Base-by-base conservation (phyloP, 2,329 filamentous ascomycete genomes). In the Lasiodiplodia citricola region DNA sequence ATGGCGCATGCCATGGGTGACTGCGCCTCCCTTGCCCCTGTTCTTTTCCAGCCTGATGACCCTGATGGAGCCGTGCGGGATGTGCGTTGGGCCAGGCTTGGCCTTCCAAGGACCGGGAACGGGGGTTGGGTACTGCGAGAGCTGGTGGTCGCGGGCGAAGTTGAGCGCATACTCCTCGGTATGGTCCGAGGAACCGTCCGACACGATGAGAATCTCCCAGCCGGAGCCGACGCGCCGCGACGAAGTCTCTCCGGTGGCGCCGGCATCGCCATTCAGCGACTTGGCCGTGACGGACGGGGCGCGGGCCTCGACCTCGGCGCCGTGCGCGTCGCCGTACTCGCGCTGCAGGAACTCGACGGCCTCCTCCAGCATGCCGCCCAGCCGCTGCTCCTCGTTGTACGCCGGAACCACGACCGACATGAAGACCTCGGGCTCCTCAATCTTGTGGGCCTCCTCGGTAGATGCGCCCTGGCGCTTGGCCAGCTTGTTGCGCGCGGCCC, bases 1-100 rank as follows among this genome's bases (percentile, higher is more conserved):
- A 82, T 99, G 96, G 47, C 96, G 87, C 85, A 99, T 91, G 10
- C 96, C 96, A 80, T 99, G 96, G 3, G 93, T 97, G 50, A 98
- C 96, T 8, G 93, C 93, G 25, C 96, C 96, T 66, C 96, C 96
- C 81, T 99, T 99, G 70, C 96, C 96, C 70, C 96, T 87, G 79
- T 99, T 99, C 79, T 88, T 83, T 71, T 90, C 88, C 65, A 99
- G 83, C 7, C 86, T 88, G 60, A 97, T 88, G 16, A 99, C 89
- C 13, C 96, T 87, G 69, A 99, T 87, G 55, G 92, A 87, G 68
- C 95, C 93, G 72, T 95, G 90, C 25, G 93, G 86, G 28, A 88
- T 88, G 69, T 85, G 85, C n/a, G 80, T 82, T 4, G 86, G 83
- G 35, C 80, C 79, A 1, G 78, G 74, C 23, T 75, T 76, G 3